Base-by-base conservation (phyloP, 345 rosid genomes). In the Hevea brasiliensis region DNA sequence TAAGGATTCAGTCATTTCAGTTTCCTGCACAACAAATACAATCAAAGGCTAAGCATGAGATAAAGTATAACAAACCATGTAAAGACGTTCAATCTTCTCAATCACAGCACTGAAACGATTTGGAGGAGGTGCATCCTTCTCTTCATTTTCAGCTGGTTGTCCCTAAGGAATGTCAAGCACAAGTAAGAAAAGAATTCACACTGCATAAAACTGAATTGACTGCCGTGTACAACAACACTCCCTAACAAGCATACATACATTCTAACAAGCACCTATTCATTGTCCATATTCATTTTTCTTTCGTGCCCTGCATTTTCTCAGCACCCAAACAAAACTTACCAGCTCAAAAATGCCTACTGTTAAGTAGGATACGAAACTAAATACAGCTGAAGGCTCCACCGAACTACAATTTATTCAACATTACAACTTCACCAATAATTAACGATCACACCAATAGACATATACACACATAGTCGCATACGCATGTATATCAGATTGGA, bases 51-150 rank as follows among this genome's bases (percentile, higher is more conserved):
- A 67, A 29, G 17, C 45, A 55, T 48, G 13, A 21, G 24, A 55
- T 44, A 41, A 70, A 40, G 54, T 17, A 32, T 59, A 29, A 66
- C 35, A 62, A 74, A 94, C 98, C 97, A 86, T 90, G 81, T 94
- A 94, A 47, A 94, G 95, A 56, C 97, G 90, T 80, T 94, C 98
- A 70, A 94, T 92, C 92, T 92, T 94, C 87, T 89, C 97, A 74
- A 94, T 90, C 72, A 94, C 97, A 40, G 97, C 84, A 81, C 87
- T 92, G 74, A 89, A 89, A 64, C 98, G 96, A 78, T 89, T 84
- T 7, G 97, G 74, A 45, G 87, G 73, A 76, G 93, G 79, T 29
- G 85, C 89, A 35, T 90, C 95, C 59, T 76, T 85, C 70, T 1
- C 78, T 78, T 84, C 92, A 24, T 77, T 73, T 65, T 86, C 95